phyloP scores from a whole-genome alignment of 2,329 filamentous ascomycete genomes.

The Pseudocercospora pini-densiflorae region DNA sequence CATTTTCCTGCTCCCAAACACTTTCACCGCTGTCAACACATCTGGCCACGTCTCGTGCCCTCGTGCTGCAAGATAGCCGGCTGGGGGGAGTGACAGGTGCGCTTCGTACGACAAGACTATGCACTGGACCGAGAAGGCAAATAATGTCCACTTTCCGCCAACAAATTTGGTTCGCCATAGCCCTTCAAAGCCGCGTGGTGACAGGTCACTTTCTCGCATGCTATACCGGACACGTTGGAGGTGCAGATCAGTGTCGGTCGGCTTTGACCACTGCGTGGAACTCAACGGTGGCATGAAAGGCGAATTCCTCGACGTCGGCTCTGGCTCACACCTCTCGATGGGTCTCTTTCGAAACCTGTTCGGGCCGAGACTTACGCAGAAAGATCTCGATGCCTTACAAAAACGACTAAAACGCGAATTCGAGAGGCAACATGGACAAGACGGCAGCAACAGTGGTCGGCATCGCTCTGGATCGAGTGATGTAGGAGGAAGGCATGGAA shows the following conservation, averaged over 20 bases:
- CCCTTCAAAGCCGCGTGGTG: neutral
- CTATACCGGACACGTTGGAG: neutral
- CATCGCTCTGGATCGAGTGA: neutral
- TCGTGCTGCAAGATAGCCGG: neutral
- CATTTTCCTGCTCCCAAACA: neutral
- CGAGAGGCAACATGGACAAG: neutral
- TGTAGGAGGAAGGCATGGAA: neutral
- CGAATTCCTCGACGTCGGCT: neutral
- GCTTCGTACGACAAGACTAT: neutral
- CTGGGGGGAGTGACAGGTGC: neutral
- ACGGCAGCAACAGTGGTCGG: neutral
- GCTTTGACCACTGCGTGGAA: neutral
- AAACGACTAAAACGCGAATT: neutral
- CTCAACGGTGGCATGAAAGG: neutral
- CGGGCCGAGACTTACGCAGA: neutral
- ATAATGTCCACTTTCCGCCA: neutral
- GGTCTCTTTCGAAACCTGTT: neutral
- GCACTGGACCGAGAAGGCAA: neutral
- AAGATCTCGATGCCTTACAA: neutral
- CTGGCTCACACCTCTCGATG: neutral
- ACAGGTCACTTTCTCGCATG: neutral
- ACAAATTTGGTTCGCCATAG: neutral
- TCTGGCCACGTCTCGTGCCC: neutral
- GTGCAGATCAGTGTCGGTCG: neutral
- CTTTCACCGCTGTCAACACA: neutral